phyloP scores from a whole-genome alignment of 2,329 filamentous ascomycete genomes.

The Hypoxylon rubiginosum region DNA sequence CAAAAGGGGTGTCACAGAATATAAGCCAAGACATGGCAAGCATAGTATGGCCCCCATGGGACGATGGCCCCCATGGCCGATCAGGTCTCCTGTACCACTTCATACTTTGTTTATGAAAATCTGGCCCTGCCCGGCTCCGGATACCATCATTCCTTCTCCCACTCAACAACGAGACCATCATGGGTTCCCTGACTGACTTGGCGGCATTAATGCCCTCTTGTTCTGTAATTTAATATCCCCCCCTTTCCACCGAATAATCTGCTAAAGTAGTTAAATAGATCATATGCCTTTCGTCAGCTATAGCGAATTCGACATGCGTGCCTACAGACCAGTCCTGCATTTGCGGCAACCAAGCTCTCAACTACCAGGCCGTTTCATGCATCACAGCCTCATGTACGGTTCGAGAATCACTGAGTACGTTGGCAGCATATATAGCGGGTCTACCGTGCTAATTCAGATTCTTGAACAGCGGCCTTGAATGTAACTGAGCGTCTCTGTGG shows the following conservation, averaged over 20 bases:
- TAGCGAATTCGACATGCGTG: constrained; percentile 8
- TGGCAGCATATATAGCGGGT: background rate
- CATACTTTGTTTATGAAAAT: no score
- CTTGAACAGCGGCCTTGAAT: constrained; percentile 9
- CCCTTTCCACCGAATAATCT: background rate
- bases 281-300: constrained; percentile 1
- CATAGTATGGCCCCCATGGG: no score
- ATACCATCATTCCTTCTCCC: no score
- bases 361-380: background rate
- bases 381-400: constrained; percentile 3
- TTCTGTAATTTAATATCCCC: background rate
- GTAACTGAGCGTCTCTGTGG: constrained; percentile 11
- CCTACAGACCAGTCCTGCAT: constrained; percentile 8
- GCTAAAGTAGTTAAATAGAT: background rate
- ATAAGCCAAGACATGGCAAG: no score
- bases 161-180: background rate
- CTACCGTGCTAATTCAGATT: background rate
- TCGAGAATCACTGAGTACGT: constrained; percentile 5
- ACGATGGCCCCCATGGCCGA: no score
- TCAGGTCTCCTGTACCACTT: no score
- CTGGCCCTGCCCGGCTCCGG: no score
- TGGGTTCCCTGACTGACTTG: background rate
- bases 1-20: no score
- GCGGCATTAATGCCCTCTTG: background rate
- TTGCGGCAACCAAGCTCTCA: constrained; percentile 3